Evolutionary conservation across 148 eudicot species (phyloP), one percentile per base, ranked within the genome.

Genomic region (Chenopodium album): DNA sequence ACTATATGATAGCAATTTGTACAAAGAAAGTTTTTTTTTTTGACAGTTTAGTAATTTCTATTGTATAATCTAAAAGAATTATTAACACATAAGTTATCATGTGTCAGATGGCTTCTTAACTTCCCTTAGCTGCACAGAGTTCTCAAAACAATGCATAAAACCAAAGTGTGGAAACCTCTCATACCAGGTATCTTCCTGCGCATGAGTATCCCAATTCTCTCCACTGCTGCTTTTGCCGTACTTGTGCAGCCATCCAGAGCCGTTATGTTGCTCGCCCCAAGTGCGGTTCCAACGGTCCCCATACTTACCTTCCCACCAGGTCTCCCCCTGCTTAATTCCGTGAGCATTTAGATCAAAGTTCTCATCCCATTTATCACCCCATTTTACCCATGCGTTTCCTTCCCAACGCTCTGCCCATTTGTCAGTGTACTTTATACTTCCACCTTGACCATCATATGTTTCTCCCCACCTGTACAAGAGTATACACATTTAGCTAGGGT

Each of bases 331-430:
- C 84, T 95, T 95, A 28, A 93, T 91, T 6, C 97, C 97, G 11
- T 91, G 85, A 2, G 86, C 84, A 32, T 90, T 76, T 1, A 79
- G 84, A 80, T 92, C 89, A n/a, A 93, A 93, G 86, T 91, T 41
- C 77, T 95, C 98, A 59, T 93, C 97, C 98, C 98, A 95, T 86
- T 95, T 95, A 83, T 95, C 98, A 29, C 98, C 98, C 98, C 98
- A 95, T 89, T 92, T 95, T 48, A 92, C 78, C 97, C 97, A 95
- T 8, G 89, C 91, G 71, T 92, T 93, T 29, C 92, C 97, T 82
- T 93, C 94, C 41, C 78, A 90, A 5, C 93, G 93, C 85, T 95
- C 98, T 2, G 97, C 98, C 97, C 98, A 95, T 88, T 93, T 95
- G 87, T 95, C 98, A 0, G 97, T 95, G 91, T 95, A 93, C 60